Base-by-base conservation (phyloP, 495 filamentous ascomycete genomes). In the Aspergillus kassunensis region DNA sequence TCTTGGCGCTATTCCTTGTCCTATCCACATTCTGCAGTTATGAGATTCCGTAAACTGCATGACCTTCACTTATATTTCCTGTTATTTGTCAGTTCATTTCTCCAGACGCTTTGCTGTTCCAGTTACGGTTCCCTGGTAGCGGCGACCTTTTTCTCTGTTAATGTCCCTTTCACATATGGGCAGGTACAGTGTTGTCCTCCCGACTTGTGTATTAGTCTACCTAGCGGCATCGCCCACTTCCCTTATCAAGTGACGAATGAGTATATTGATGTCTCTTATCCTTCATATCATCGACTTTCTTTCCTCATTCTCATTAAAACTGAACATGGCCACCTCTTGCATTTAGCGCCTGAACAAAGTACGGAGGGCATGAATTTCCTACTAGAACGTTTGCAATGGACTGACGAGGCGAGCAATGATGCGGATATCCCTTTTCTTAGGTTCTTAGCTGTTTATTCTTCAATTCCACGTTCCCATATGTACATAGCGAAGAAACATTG, bases 91-190 rank as follows among this genome's bases (percentile, higher is more conserved):
- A 53, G 40, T 46, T 54, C 50, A 49, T 56, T 51, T 49, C 53
- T 49, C 30, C 49, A 44, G 48, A 55, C 50, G 51, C 50, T 50
- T 57, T 51, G 58, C 60, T 58, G 61, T 56, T 62, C 66, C 71
- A 74, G 70, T 72, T 55, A 74, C 60, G 71, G 70, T 45, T 60
- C 49, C 46, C 67, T 74, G 69, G 69, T 56, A 62, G 59, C 56
- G 59, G 57, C 61, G 53, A 57, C 44, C 60, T 58, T 51, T 56
- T 53, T 59, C 51, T 55, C 41, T 53, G 54, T 60, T 66, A 57
- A 64, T 63, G 44, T 63, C 52, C 51, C 24, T 51, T 58, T 53
- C 57, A 45, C 16, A 55, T 53, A 58, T 55, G 46, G 57, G 60
- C 57, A 52, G 43, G 53, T 53, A 49, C 48, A 60, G 31, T 54